Percentiles rank a stretch among this genome's conserved stretches.
Conservation (phyloP, 306 rosid species). For the Abrus precatorius region DNA sequence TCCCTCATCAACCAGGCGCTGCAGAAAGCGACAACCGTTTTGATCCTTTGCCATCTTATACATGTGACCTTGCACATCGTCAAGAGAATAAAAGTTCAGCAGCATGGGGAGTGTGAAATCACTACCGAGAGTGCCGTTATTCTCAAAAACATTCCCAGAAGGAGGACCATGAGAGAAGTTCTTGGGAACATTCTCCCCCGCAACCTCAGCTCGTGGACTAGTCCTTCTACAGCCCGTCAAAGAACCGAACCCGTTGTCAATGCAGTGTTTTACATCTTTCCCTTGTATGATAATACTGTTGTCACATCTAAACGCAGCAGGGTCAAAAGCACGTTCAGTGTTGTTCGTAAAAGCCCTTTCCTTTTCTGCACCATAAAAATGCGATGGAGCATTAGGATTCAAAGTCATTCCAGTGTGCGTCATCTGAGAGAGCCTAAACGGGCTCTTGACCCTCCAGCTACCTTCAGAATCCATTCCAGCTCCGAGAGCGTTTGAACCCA, state of each 20-base stretch:
- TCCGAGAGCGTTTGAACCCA: conserved; percentile 33
- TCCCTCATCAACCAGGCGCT: conserved; percentile 67
- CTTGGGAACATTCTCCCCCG: conserved; percentile 30
- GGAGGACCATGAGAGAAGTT: background rate
- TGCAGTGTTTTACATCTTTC: conserved; percentile 42
- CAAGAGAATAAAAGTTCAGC: conserved; percentile 49
- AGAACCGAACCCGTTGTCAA: conserved; percentile 32
- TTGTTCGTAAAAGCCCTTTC: conserved; percentile 43
- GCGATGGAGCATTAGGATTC: conserved; percentile 38
- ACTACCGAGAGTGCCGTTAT: conserved; percentile 17
- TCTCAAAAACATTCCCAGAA: conserved; percentile 25
- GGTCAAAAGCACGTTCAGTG: conserved; percentile 26
- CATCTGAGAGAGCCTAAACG: conserved; percentile 47
- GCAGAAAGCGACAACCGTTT: conserved; percentile 74
- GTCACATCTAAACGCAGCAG: conserved; percentile 54
- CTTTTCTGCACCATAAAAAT: conserved; percentile 27
- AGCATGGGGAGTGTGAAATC: conserved; percentile 34
- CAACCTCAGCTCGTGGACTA: conserved; percentile 23
- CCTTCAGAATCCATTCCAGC: conserved; percentile 38
- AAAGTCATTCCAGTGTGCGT: conserved; percentile 31
- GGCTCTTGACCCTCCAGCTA: conserved; percentile 34
- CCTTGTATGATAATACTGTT: conserved; percentile 57
- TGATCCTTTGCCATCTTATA: conserved; percentile 75
- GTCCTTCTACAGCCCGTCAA: conserved; percentile 35
- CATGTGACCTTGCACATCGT: conserved; percentile 53